phyloP scores from a whole-genome alignment of 805 yeast genomes.

The Kuraishia cidri region DNA sequence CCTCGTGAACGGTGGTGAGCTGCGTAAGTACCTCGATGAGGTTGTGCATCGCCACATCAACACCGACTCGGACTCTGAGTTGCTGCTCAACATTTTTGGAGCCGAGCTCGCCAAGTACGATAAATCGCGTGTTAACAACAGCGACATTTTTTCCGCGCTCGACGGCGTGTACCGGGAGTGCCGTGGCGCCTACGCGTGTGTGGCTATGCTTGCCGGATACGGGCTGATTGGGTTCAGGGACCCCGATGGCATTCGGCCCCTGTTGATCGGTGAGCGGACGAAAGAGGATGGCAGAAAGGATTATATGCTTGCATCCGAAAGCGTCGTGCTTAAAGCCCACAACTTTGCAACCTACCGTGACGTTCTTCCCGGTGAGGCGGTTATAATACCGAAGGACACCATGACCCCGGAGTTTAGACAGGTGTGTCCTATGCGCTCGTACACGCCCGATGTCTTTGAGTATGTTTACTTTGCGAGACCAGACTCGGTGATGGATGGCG shows the following conservation, averaged over 20 bases:
- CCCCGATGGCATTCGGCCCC: slow-evolving; percentile 93
- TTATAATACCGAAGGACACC: slow-evolving; percentile 75
- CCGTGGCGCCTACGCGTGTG: slow-evolving; percentile 97
- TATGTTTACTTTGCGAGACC: slow-evolving; percentile 98
- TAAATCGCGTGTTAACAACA: slow-evolving; percentile 87
- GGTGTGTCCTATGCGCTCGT: slow-evolving; percentile 67
- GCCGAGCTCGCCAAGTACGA: slow-evolving; percentile 84
- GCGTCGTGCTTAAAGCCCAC: slow-evolving; percentile 90
- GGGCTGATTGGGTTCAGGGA: slow-evolving; percentile 95
- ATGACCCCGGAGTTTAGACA: slow-evolving; percentile 76
- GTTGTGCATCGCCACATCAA: slow-evolving; percentile 95
- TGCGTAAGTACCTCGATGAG: slow-evolving; percentile 78
- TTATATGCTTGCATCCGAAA: slow-evolving; percentile 92
- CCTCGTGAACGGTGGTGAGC: slow-evolving; percentile 75
- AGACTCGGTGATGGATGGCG: slow-evolving; percentile 93
- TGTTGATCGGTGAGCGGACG: slow-evolving; percentile 74
- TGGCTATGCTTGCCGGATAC: slow-evolving; percentile 92
- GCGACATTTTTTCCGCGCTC: slow-evolving; percentile 81
- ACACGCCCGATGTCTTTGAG: slow-evolving; percentile 94
- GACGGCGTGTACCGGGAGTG: slow-evolving; percentile 72
- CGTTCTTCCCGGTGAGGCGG: slow-evolving; percentile 92
- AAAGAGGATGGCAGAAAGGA: slow-evolving; percentile 65
- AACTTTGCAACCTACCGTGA: slow-evolving; percentile 77
- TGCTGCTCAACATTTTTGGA: slow-evolving; percentile 84
- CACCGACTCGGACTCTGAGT: slow-evolving; percentile 94